These are phyloP conservation scores for Ophiostoma sp. DNA, from an alignment of 2,329 filamentous ascomycete species.

Conservation along the genomic window DNA sequence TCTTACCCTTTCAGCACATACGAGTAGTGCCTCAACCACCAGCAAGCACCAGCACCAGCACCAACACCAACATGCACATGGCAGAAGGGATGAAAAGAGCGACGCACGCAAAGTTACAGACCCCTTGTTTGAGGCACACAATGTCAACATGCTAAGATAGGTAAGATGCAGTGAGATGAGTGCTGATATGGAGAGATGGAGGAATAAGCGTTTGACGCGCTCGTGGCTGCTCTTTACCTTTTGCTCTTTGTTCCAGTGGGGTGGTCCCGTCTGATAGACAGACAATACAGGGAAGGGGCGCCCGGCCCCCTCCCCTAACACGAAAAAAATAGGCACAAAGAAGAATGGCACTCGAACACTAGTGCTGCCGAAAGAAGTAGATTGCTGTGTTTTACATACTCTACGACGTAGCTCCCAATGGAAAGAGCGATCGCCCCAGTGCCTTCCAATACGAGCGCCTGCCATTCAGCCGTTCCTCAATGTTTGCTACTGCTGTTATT, in stretches of 20 bases:
- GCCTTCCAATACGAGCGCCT: slow-evolving; percentile 1
- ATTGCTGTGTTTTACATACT: no score
- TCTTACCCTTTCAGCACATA: slow-evolving; percentile 17
- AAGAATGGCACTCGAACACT: slow-evolving; percentile 1
- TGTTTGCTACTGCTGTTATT: neutral
- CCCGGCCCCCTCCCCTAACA: slow-evolving; percentile 7
- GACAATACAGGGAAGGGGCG: neutral
- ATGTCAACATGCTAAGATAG: neutral
- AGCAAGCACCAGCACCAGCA: no score
- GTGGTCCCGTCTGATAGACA: slow-evolving; percentile 1
- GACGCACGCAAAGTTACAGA: neutral
- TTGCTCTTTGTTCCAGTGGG: slow-evolving; percentile 6
- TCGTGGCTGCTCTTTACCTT: neutral
- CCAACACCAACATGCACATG: no score
- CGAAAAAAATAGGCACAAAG: neutral
- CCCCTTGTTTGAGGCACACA: neutral
- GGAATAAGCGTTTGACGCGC: neutral
- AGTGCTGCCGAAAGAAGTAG: neutral
- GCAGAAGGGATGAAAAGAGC: neutral
- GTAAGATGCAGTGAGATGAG: neutral
- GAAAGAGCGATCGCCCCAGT: neutral
- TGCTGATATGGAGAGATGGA: neutral
- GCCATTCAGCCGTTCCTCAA: neutral
- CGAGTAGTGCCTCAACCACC: no score
- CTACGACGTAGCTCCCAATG: neutral